Conservation (phyloP, 2,329 filamentous ascomycete genomes). For the Beauveria asiatica region DNA sequence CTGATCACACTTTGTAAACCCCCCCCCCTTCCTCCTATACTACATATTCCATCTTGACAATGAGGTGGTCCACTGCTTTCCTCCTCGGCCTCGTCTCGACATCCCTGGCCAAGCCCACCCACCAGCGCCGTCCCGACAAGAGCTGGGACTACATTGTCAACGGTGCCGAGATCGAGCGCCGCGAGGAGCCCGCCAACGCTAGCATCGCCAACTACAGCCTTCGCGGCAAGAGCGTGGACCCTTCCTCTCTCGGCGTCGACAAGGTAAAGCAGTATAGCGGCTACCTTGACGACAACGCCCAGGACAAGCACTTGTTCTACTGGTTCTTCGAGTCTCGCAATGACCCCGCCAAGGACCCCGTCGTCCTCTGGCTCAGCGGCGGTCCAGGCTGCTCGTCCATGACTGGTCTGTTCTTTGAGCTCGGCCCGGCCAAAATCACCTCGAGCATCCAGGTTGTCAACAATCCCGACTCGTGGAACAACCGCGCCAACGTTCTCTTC, state of each 20-base stretch:
- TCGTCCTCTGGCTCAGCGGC: conserved; percentile 91
- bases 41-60: background rate
- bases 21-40: background rate
- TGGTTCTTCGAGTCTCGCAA: conserved; percentile 99
- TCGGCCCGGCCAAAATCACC: conserved; percentile 79
- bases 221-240: conserved; percentile 85
- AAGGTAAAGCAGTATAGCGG: conserved; percentile 97
- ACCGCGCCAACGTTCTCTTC: conserved; percentile 97
- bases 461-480: conserved; percentile 93
- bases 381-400: conserved; percentile 95
- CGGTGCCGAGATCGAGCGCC: conserved; percentile 72
- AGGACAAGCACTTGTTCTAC: conserved; percentile 98
- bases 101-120: conserved; percentile 2
- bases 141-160: conserved; percentile 89
- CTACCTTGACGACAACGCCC: conserved; percentile 91
- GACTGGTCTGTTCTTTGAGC: conserved; percentile 94
- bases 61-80: conserved; percentile 7
- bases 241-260: conserved; percentile 74
- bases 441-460: conserved; percentile 72
- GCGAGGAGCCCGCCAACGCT: conserved; percentile 63
- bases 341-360: conserved; percentile 91
- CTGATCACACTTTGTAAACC: background rate
- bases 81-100: conserved; percentile 7
- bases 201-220: conserved; percentile 79
- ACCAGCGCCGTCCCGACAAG: conserved; percentile 60